Evolutionary conservation across 495 filamentous ascomycete species (phyloP), one percentile per base, ranked within the genome.

Genomic region (Cudoniella acicularis): DNA sequence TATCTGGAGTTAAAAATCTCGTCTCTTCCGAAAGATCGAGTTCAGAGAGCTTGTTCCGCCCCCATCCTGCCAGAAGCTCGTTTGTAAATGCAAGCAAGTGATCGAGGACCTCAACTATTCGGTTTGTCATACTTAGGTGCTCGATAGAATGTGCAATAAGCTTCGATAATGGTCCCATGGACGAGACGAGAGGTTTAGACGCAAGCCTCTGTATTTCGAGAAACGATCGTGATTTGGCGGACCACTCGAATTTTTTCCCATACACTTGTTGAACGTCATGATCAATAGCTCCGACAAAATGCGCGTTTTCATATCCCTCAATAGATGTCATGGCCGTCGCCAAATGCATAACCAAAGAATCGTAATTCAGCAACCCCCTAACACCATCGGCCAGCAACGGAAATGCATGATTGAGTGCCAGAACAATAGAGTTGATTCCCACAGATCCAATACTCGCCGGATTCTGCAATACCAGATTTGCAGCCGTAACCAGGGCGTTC

Each of bases 381-480:
- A 76, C 75, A 8, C 65, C 59, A 60, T 88, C 83, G 0, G 84
- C 83, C n/a, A 96, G 69, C 16, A 88, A 74, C 22, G 86, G 84
- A 68, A 96, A 96, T 1, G 83, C 80, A 67, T 91, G 87, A 69
- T 89, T 92, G 50, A 96, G 69, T 1, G 90, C 87, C 68, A 96
- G 77, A 0, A 82, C 81, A 30, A 93, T 77, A 26, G 84, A 83
- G 51, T 77, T 77, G 16, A 77, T 75, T 41, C 82, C 87, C 11
- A 90, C 68, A 20, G 58, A 72, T 0, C 83, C 82, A 20, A 78
- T 76, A 17, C 71, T 73, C 17, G 66, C 56, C n/a, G 59, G 65
- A 20, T 65, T 57, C 67, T 83, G 78, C 24, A 97, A 67, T 1
- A 91, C 85, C 16, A 96, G 70, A 70, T 96, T 95, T 1, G 84